These are phyloP conservation scores for Coccomyxa subellipsoidea DNA, from an alignment of 163 green algal species.

Conservation along the genomic window DNA sequence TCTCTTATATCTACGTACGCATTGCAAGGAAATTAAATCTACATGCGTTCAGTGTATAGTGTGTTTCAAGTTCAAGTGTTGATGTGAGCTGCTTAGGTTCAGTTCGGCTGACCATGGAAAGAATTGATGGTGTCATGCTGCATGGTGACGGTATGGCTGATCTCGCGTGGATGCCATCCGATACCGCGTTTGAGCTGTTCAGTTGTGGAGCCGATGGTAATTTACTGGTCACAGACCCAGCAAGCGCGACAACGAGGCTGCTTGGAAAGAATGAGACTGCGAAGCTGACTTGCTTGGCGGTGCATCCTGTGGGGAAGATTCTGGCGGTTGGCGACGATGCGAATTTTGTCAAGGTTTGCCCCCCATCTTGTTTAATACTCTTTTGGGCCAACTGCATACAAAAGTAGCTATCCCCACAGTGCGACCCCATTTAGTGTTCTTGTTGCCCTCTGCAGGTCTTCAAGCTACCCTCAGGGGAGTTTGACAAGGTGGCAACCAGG, in stretches of 20 bases:
- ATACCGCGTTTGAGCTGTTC: neutral
- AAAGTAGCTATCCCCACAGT: too few relatives aligned
- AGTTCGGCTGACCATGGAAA: neutral
- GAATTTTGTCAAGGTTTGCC: slow-evolving; percentile 1
- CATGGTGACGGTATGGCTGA: neutral
- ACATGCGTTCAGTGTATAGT: too few relatives aligned
- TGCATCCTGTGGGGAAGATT: neutral
- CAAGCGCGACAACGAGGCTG: neutral
- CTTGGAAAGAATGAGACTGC: neutral
- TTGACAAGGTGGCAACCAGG: slow-evolving; percentile 29
- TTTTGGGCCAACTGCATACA: neutral
- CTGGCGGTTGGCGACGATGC: neutral
- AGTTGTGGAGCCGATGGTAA: neutral
- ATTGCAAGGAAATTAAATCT: too few relatives aligned
- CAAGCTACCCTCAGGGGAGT: slow-evolving; percentile 25
- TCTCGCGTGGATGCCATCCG: neutral
- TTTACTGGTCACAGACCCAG: neutral
- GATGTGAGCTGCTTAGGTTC: neutral
- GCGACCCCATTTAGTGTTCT: neutral
- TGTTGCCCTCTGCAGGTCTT: slow-evolving; percentile 16
- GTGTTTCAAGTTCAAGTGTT: too few relatives aligned
- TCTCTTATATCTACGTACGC: too few relatives aligned
- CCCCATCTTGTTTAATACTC: neutral
- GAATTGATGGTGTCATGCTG: neutral
- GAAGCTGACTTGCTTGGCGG: neutral